Evolutionary conservation across 371 early-diverging fungal species (phyloP).

Genomic region (Entomophthora muscae): DNA sequence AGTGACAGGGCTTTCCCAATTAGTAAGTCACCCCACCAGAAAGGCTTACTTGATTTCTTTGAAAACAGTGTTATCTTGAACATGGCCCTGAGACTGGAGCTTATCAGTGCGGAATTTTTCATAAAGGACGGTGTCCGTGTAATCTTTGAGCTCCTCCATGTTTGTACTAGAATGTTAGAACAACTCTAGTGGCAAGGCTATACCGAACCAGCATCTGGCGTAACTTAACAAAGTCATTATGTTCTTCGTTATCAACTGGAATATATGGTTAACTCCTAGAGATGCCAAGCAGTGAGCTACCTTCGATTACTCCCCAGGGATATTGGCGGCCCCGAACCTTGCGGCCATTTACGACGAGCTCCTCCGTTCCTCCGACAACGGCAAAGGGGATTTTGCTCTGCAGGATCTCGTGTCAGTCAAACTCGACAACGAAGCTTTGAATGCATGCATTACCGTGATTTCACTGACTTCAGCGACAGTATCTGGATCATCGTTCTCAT

Average conservation of each 20-base stretch:
- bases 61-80: constrained; percentile 60
- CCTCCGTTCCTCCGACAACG: constrained; percentile 87
- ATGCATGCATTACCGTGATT: constrained; percentile 69
- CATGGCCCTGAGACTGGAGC: constrained; percentile 58
- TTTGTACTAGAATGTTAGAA: constrained; percentile 32
- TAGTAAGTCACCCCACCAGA: constrained; percentile 7
- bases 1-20: constrained; percentile 39
- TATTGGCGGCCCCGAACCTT: constrained; percentile 85
- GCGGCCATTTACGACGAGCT: constrained; percentile 69
- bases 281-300: no score
- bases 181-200: not conserved
- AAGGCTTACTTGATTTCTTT: constrained; percentile 50
- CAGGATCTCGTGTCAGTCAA: no score
- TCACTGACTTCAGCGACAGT: constrained; percentile 85
- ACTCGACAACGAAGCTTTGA: not conserved
- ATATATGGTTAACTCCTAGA: no score
- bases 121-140: constrained; percentile 67
- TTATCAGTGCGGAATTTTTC: constrained; percentile 84
- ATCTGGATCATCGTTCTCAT: constrained; percentile 87
- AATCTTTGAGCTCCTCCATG: constrained; percentile 82
- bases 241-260: constrained; percentile 79
- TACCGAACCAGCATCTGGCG: constrained; percentile 72
- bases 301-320: constrained; percentile 90
- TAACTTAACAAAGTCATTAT: constrained; percentile 88
- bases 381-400: constrained; percentile 87